Evolutionary conservation across 306 rosid genomes (phyloP).

Genomic region (Vigna nakashimae): DNA sequence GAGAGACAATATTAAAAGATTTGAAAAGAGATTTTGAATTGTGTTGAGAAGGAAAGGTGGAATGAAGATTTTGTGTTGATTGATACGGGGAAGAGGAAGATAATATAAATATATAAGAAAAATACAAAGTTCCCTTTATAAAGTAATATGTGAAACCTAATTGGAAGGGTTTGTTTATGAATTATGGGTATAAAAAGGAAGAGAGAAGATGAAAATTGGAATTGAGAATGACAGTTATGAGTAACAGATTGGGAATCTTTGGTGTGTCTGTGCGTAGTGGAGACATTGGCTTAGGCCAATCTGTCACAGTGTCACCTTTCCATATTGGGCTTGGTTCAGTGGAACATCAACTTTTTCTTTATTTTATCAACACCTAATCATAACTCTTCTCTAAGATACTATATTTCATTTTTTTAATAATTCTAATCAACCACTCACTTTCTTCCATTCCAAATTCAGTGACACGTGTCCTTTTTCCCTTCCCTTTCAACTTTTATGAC

Average conservation of each 20-base stretch:
- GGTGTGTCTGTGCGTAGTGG: slow-evolving; percentile 26
- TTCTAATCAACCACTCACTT: too few relatives aligned
- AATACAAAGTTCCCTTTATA: too few relatives aligned
- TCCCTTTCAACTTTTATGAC: too few relatives aligned
- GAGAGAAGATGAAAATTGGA: slow-evolving; percentile 30
- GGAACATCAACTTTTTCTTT: slow-evolving; percentile 51
- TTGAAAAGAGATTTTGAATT: too few relatives aligned
- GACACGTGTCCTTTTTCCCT: too few relatives aligned
- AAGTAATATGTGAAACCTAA: background rate
- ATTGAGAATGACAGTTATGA: slow-evolving; percentile 26
- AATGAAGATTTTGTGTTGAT: too few relatives aligned
- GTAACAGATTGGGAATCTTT: background rate
- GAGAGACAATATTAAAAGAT: too few relatives aligned
- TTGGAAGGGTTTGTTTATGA: background rate
- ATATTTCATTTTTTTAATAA: background rate
- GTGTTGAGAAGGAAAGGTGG: too few relatives aligned
- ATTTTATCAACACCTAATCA: slow-evolving; percentile 35
- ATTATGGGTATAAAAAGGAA: background rate
- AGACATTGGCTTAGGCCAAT: slow-evolving; percentile 20
- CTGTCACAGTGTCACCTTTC: slow-evolving; percentile 50
- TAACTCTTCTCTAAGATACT: slow-evolving; percentile 5
- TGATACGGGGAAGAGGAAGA: too few relatives aligned
- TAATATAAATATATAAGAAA: too few relatives aligned
- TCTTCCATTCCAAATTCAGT: too few relatives aligned
- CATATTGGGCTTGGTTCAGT: slow-evolving; percentile 54